Conservation (phyloP, 1,139 yeast genomes). For the Insectozyma bohioensis region DNA sequence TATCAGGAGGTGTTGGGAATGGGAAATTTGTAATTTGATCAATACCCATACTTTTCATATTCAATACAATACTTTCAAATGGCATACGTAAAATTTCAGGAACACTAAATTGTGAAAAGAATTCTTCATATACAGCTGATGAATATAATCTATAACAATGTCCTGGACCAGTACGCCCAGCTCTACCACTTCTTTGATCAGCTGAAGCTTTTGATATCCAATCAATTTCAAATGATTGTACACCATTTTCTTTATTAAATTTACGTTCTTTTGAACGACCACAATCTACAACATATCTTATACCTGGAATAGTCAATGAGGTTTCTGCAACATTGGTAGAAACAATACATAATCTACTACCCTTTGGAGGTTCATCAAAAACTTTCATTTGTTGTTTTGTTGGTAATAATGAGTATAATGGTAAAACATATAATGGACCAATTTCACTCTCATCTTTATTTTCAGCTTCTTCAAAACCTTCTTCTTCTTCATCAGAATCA, state of each 20-base stretch:
- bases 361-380: conserved; percentile 80
- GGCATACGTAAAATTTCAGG: conserved; percentile 97
- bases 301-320: conserved; percentile 93
- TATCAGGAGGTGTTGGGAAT: conserved; percentile 92
- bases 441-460: conserved; percentile 74
- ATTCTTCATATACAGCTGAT: conserved; percentile 91
- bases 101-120: conserved; percentile 74
- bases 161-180: conserved; percentile 99
- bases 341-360: conserved; percentile 84
- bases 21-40: conserved; percentile 90
- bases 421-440: conserved; percentile 87
- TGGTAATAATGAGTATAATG: conserved; percentile 87
- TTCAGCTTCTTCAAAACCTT: conserved; percentile 83
- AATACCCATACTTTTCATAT: conserved; percentile 97
- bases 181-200: conserved; percentile 95
- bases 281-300: conserved; percentile 91
- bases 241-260: conserved; percentile 81
- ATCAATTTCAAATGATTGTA: conserved; percentile 86
- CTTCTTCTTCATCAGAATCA: conserved; percentile 66
- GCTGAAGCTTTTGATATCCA: conserved; percentile 98
- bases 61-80: conserved; percentile 87
- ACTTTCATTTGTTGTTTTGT: conserved; percentile 94
- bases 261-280: conserved; percentile 91
- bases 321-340: conserved; percentile 99
- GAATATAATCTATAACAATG: conserved; percentile 92